phyloP scores from a whole-genome alignment of 306 rosid genomes.

The Vigna hirtella region DNA sequence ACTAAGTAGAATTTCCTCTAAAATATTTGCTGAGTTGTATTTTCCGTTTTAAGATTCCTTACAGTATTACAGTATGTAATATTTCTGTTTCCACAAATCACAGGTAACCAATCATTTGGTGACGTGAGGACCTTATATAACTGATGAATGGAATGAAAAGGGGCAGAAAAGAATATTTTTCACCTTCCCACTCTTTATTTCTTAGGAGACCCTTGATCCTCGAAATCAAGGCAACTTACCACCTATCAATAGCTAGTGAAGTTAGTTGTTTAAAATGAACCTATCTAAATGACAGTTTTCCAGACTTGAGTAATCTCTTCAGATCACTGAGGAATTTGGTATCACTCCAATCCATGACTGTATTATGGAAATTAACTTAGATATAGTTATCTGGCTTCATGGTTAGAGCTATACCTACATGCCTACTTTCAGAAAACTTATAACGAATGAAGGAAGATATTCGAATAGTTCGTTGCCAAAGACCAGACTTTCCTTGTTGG shows the following conservation, averaged over 20 bases:
- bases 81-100: too few relatives aligned
- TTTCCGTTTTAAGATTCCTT: too few relatives aligned
- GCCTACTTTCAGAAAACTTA: conserved; percentile 24
- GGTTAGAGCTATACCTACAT: conserved; percentile 1
- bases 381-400: conserved; percentile 32
- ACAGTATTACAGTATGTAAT: too few relatives aligned
- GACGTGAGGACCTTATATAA: too few relatives aligned
- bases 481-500: conserved; percentile 9
- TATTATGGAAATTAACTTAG: neutral
- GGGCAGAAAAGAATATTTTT: too few relatives aligned
- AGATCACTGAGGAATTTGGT: conserved; percentile 18
- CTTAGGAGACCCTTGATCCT: too few relatives aligned
- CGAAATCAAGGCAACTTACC: too few relatives aligned
- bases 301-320: conserved; percentile 14
- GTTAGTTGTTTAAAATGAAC: conserved; percentile 18
- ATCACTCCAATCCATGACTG: conserved; percentile 2
- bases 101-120: too few relatives aligned
- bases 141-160: too few relatives aligned
- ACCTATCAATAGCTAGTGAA: neutral
- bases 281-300: conserved; percentile 27
- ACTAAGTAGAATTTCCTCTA: too few relatives aligned
- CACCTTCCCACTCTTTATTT: too few relatives aligned
- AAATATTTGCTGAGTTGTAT: too few relatives aligned
- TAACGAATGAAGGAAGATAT: neutral
- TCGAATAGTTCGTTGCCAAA: conserved; percentile 9